Conservation (phyloP, 768 basidiomycete species). For the Tulasnella sp. region DNA sequence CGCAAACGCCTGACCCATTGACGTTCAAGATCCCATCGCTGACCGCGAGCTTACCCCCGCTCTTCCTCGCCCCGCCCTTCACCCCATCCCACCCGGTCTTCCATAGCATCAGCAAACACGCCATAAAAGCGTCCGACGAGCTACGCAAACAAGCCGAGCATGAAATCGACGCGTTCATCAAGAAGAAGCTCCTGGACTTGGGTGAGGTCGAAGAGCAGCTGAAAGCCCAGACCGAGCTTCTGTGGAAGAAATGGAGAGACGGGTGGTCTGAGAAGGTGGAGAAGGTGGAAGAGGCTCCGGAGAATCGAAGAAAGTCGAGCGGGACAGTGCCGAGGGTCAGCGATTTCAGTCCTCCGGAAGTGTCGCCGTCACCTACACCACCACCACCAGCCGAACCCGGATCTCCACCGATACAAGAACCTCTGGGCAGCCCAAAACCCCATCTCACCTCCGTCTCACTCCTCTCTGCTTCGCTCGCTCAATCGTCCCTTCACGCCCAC, state of each 20-base stretch:
- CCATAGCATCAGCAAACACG: background rate
- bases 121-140: conserved; percentile 4
- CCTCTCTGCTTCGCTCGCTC: conserved; percentile 10
- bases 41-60: background rate
- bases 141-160: background rate
- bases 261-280: background rate
- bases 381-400: too few relatives aligned
- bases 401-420: background rate
- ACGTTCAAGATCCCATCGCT: conserved; percentile 5
- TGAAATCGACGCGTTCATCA: conserved; percentile 3
- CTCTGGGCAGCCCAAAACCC: background rate
- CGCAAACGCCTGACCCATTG: background rate
- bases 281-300: background rate
- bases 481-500: conserved; percentile 2
- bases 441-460: background rate
- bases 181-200: background rate
- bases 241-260: conserved; percentile 8
- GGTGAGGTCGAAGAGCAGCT: background rate
- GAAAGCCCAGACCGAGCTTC: background rate
- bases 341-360: background rate
- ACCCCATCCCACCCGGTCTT: conserved; percentile 11
- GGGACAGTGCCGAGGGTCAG: background rate
- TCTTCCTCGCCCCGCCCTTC: conserved; percentile 12
- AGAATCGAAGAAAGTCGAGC: background rate
- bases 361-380: background rate